Evolutionary conservation across 2,329 filamentous ascomycete species (phyloP).

Genomic region (Xylariaceae sp.): DNA sequence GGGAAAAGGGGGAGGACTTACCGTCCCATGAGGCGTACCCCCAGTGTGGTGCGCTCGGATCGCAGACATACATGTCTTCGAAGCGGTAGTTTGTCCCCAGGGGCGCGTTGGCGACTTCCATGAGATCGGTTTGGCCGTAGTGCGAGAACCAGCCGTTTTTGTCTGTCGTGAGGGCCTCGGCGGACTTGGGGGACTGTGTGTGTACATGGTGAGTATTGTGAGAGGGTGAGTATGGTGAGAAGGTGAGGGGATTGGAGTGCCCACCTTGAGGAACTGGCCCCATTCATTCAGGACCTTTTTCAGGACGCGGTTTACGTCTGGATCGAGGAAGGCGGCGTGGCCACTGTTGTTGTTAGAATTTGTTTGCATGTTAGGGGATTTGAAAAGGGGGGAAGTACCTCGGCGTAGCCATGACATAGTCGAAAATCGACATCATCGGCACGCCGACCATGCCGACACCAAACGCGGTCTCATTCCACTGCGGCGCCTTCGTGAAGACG

Average conservation of each 20-base stretch:
- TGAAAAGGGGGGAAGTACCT: constrained; percentile 28
- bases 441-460: constrained; percentile 49
- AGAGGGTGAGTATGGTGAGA: no score
- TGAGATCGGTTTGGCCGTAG: constrained; percentile 43
- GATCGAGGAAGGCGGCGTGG: constrained; percentile 50
- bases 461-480: constrained; percentile 49
- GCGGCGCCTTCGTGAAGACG: constrained; percentile 45
- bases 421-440: constrained; percentile 49
- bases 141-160: constrained; percentile 51
- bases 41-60: constrained; percentile 47
- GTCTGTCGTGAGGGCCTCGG: constrained; percentile 42
- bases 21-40: constrained; percentile 56
- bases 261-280: constrained; percentile 48
- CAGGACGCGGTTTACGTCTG: constrained; percentile 48
- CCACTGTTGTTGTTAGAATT: constrained; percentile 32
- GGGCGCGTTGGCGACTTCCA: constrained; percentile 47
- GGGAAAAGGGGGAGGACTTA: constrained; percentile 23
- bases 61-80: constrained; percentile 57
- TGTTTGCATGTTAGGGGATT: no score
- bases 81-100: constrained; percentile 42
- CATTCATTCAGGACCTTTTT: constrained; percentile 54
- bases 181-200: constrained; percentile 45
- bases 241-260: neutral
- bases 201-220: no score
- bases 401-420: constrained; percentile 52